Evolutionary conservation across 257 asterid species (phyloP).

Genomic region (Ilex aquifolium): DNA sequence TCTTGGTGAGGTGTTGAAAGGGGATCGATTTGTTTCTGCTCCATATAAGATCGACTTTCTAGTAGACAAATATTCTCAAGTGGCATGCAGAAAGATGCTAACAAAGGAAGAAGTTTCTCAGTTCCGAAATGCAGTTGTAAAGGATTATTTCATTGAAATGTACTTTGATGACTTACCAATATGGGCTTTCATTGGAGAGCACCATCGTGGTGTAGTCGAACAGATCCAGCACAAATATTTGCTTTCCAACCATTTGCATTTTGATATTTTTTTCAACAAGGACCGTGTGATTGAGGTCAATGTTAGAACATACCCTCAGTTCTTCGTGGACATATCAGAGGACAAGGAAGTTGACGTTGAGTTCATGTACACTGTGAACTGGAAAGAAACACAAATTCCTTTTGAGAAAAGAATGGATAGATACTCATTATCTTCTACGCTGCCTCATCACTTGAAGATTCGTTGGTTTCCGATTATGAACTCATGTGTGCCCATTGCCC

Average conservation of each 20-base stretch:
- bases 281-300: conserved; percentile 73
- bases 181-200: conserved; percentile 77
- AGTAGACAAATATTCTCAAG: conserved; percentile 48
- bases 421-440: conserved; percentile 51
- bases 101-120: conserved; percentile 48
- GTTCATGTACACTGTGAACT: conserved; percentile 50
- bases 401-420: conserved; percentile 75
- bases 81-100: conserved; percentile 44
- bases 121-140: conserved; percentile 58
- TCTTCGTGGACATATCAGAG: conserved; percentile 60
- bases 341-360: conserved; percentile 58
- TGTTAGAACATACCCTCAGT: conserved; percentile 60
- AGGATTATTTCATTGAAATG: conserved; percentile 76
- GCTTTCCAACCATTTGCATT: conserved; percentile 60
- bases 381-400: conserved; percentile 51
- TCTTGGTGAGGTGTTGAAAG: conserved; percentile 66
- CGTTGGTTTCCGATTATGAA: conserved; percentile 76
- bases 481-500: conserved; percentile 63
- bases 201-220: conserved; percentile 59
- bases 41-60: conserved; percentile 70
- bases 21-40: conserved; percentile 64
- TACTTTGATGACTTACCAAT: conserved; percentile 76
- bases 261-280: conserved; percentile 51
- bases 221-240: conserved; percentile 57
- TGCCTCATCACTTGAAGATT: conserved; percentile 58